Conservation (phyloP, 805 yeast genomes). For the Sugiyamaella americana region DNA sequence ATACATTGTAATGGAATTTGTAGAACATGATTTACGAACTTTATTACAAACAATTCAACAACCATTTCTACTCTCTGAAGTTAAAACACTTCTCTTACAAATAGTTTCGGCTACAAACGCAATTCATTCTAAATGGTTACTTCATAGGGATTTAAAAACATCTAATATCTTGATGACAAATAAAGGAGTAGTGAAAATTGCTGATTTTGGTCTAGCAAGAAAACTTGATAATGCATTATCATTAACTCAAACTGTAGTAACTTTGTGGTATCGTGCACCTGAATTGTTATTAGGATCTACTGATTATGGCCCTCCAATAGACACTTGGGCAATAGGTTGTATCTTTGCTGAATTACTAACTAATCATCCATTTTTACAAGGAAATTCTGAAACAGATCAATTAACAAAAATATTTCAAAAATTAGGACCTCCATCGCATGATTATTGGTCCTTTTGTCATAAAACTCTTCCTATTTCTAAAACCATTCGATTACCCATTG, state of each 20-base stretch:
- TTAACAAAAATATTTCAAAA: slow-evolving; percentile 37
- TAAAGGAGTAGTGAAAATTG: slow-evolving; percentile 67
- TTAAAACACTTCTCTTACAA: slow-evolving; percentile 27
- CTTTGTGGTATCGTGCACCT: slow-evolving; percentile 42
- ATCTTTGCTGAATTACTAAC: slow-evolving; percentile 47
- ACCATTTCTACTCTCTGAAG: slow-evolving; percentile 27
- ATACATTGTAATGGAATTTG: slow-evolving; percentile 30
- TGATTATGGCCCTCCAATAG: slow-evolving; percentile 34
- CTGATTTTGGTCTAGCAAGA: slow-evolving; percentile 74
- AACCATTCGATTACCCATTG: slow-evolving; percentile 73
- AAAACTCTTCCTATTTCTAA: slow-evolving; percentile 78
- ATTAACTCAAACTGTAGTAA: slow-evolving; percentile 37
- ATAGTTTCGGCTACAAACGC: slow-evolving; percentile 23
- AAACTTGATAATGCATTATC: slow-evolving; percentile 42
- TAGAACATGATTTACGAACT: slow-evolving; percentile 27
- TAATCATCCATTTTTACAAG: slow-evolving; percentile 36
- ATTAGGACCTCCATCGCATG: slow-evolving; percentile 52
- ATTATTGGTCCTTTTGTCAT: slow-evolving; percentile 35
- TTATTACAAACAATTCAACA: slow-evolving; percentile 23
- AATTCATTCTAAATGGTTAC: slow-evolving; percentile 23
- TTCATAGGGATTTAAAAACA: slow-evolving; percentile 83
- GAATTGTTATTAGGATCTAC: slow-evolving; percentile 40
- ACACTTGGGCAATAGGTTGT: slow-evolving; percentile 57
- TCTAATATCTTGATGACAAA: slow-evolving; percentile 78
- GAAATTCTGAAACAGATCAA: slow-evolving; percentile 43